Conservation (phyloP, 371 early-diverging fungal genomes). For the Vairimorpha apis region DNA sequence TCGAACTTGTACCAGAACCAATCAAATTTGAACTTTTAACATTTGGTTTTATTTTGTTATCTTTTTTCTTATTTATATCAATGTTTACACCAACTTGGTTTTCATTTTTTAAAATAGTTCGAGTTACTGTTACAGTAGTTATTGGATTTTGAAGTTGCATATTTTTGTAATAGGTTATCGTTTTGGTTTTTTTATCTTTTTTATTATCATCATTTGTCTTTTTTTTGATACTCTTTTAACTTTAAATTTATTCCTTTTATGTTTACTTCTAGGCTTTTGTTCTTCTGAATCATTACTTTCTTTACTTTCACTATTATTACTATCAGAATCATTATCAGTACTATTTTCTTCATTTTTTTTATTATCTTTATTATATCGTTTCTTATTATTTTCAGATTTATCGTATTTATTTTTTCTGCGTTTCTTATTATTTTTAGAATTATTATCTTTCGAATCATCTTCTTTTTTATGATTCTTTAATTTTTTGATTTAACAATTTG, state of each 20-base stretch:
- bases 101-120: neutral
- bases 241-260: constrained; percentile 1
- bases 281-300: constrained; percentile 3
- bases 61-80: neutral
- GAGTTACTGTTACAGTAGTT: neutral
- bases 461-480: neutral
- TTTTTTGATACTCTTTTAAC: neutral
- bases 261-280: neutral
- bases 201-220: neutral
- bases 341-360: neutral
- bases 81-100: neutral
- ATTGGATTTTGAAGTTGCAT: constrained; percentile 15
- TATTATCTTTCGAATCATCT: neutral
- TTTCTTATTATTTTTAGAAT: neutral
- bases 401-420: neutral
- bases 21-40: too few species aligned
- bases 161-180: neutral
- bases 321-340: neutral
- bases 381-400: constrained; percentile 6
- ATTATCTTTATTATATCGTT: constrained; percentile 1
- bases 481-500: neutral
- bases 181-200: neutral
- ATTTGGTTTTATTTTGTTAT: too few species aligned
- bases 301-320: neutral
- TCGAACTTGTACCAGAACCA: too few species aligned